phyloP scores from a whole-genome alignment of 2,329 filamentous ascomycete species.

The Xenoacremonium recifei region DNA sequence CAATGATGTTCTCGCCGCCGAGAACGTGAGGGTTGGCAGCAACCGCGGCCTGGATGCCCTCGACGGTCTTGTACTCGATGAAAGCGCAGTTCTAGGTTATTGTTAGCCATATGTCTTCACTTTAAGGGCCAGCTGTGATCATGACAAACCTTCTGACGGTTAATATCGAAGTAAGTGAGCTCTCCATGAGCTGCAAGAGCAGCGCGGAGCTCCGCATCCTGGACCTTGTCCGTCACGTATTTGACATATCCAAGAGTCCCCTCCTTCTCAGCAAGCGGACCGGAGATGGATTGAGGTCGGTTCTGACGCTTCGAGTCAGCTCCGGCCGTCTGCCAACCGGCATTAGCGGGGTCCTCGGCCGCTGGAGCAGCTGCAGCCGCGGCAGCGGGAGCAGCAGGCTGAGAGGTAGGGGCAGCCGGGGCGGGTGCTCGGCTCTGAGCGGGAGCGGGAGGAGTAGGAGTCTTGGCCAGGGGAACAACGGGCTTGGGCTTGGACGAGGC shows the following conservation, averaged over 20 bases:
- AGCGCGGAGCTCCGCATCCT: slow-evolving; percentile 68
- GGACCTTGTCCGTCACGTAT: slow-evolving; percentile 88
- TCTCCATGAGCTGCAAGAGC: slow-evolving; percentile 71
- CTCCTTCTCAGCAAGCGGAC: slow-evolving; percentile 65
- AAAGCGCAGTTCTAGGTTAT: slow-evolving; percentile 83
- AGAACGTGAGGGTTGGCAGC: slow-evolving; percentile 83
- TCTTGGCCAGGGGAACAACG: slow-evolving; percentile 57
- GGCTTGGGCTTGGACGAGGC: slow-evolving; percentile 56
- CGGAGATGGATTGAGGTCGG: slow-evolving; percentile 65
- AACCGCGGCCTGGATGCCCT: slow-evolving; percentile 80
- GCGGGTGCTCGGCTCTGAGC: slow-evolving; percentile 51
- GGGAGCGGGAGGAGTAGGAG: slow-evolving; percentile 50
- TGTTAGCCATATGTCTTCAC: slow-evolving; percentile 14
- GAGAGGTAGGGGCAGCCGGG: slow-evolving; percentile 32
- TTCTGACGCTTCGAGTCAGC: slow-evolving; percentile 82
- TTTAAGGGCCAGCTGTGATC: no score
- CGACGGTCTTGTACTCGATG: slow-evolving; percentile 81
- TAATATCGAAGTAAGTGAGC: slow-evolving; percentile 73
- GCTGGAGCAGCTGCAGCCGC: slow-evolving; percentile 38
- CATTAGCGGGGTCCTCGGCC: slow-evolving; percentile 44
- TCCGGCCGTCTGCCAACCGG: slow-evolving; percentile 82
- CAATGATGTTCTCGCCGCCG: slow-evolving; percentile 75
- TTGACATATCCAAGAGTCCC: slow-evolving; percentile 88
- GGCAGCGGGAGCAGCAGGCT: slow-evolving; percentile 38
- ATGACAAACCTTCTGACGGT: slow-evolving; percentile 72